Evolutionary conservation across 139 green algal genomes (phyloP), one percentile per base, ranked within the genome.

Genomic region (Yamagishiella unicocca): DNA sequence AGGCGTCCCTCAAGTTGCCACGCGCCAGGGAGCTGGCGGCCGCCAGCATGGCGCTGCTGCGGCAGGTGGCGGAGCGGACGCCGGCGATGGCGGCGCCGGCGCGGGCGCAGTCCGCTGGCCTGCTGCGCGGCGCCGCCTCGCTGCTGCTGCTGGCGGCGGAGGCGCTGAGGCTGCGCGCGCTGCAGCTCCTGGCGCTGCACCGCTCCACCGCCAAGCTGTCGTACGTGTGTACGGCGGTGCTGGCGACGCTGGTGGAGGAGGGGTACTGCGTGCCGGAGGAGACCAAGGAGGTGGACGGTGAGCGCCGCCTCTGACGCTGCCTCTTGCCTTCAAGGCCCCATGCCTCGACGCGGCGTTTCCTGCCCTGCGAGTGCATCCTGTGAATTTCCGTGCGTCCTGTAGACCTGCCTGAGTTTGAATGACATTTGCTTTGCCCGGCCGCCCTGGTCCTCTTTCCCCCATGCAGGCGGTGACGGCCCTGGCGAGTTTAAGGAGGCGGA

Each of bases 191-290:
- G 85, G 35, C 81, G 29, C 89, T 95, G 71, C 96, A 98, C 88
- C 92, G 93, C 55, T 92, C 91, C 2, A 88, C 88, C 1, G 73
- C 85, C 58, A 99, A 99, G 95, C 92, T 99, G 45, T 87, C 87
- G 50, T 97, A 98, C 81, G 91, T 99, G 7, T 87, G 89, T 40
- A 93, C 85, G 54, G 92, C 92, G 40, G 83, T 99, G 45, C 95
- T 99, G 77, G 88, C 87, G 1, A 95, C 90, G 4, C 82, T 99
- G 27, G 85, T 96, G 54, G 84, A 92, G 61, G 94, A 99, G 75
- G 98, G 98, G 43, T 99, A 98, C 93, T 99, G 98, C 92, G 90
- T 93, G 76, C 93, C 91, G 17, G 89, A 94, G 58, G 85, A 91
- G 80, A 91, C 81, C 21, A 90, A 93, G 87, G 92, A 40, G 33